These are phyloP conservation scores for Trichophyton equinum DNA, from an alignment of 2,329 filamentous ascomycete species.

Conservation along the genomic window DNA sequence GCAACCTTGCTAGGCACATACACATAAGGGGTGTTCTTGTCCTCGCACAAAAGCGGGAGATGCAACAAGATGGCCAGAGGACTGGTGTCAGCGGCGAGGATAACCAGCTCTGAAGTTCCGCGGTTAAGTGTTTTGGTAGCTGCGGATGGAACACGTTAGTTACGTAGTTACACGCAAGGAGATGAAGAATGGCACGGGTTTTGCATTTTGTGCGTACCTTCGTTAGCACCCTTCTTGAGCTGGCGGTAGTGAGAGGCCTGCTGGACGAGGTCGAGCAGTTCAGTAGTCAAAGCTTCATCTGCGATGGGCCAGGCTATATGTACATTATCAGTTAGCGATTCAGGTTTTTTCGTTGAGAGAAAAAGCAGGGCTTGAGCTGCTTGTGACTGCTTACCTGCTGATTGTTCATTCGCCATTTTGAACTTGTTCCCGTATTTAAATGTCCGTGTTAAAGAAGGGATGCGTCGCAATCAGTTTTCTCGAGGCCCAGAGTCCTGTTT, in stretches of 20 bases:
- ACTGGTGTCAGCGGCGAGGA: conserved; percentile 77
- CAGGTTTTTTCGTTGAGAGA: neutral
- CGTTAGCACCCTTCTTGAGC: conserved; percentile 82
- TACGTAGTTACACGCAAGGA: neutral
- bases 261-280: conserved; percentile 72
- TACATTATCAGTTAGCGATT: neutral
- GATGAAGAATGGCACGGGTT: neutral
- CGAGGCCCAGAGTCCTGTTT: neutral
- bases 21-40: conserved; percentile 60
- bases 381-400: conserved; percentile 9
- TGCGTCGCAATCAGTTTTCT: conserved; percentile 12
- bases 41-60: conserved; percentile 65
- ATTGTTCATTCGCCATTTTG: conserved; percentile 14
- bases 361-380: neutral
- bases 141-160: conserved; percentile 12
- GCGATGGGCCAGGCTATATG: conserved; percentile 55
- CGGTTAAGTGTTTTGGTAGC: conserved; percentile 82
- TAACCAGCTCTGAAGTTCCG: conserved; percentile 77
- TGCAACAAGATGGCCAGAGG: conserved; percentile 76
- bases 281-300: conserved; percentile 61
- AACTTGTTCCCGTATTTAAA: conserved; percentile 4
- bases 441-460: conserved; percentile 4
- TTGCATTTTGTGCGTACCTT: conserved; percentile 32
- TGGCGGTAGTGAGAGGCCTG: conserved; percentile 52
- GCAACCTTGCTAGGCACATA: conserved; percentile 65